phyloP scores from a whole-genome alignment of 176 grass and related monocot species.

The Tuctoria greenei region DNA sequence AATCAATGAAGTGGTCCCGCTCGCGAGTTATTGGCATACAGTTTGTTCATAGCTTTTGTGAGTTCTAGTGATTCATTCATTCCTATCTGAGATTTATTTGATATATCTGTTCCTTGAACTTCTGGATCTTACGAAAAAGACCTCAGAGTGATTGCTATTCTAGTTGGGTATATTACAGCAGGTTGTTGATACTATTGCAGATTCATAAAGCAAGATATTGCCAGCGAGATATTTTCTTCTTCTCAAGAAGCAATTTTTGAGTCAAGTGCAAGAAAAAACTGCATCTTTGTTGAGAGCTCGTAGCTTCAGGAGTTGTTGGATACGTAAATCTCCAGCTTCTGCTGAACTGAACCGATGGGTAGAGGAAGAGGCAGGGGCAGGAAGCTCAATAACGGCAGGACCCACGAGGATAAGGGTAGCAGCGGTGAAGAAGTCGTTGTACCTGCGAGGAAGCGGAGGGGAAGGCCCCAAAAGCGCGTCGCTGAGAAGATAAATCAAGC shows the following conservation, averaged over 20 bases:
- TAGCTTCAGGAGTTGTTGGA: conserved; percentile 1
- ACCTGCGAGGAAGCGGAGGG: conserved; percentile 64
- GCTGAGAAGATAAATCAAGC: conserved; percentile 40
- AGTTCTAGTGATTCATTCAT: conserved; percentile 1
- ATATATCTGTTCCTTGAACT: conserved; percentile 5
- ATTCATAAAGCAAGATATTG: conserved; percentile 16
- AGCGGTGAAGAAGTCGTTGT: conserved; percentile 47
- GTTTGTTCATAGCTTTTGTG: background rate
- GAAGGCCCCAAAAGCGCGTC: conserved; percentile 60
- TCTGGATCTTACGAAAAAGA: conserved; percentile 26
- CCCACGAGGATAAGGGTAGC: conserved; percentile 52
- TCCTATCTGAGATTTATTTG: conserved; percentile 9
- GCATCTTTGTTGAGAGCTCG: background rate
- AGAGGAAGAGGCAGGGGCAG: conserved; percentile 72
- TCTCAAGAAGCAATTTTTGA: conserved; percentile 13
- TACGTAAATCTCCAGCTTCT: conserved; percentile 5
- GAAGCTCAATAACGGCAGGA: conserved; percentile 43
- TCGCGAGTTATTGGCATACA: background rate
- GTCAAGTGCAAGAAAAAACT: conserved; percentile 9
- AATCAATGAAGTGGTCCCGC: background rate
- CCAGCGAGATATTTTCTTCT: background rate
- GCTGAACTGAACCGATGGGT: conserved; percentile 48
- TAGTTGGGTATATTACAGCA: background rate
- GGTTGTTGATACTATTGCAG: conserved; percentile 17
- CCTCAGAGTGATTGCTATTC: background rate